These are phyloP conservation scores for Sporothrix dimorphospora DNA, from an alignment of 2,329 filamentous ascomycete genomes.

Conservation along the genomic window DNA sequence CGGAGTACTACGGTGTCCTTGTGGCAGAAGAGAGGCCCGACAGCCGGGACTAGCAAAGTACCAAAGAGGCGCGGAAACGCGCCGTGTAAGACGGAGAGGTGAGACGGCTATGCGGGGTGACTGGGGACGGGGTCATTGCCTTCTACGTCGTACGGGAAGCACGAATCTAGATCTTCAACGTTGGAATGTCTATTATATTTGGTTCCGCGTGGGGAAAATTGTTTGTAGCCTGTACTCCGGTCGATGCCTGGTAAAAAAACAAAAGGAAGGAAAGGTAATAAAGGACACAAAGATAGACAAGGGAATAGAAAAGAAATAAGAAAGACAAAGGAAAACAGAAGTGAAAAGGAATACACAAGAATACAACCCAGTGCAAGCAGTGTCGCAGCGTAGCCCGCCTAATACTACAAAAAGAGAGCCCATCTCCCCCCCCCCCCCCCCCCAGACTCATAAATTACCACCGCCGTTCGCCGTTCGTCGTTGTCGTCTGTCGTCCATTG, in stretches of 20 bases:
- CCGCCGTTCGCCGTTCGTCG: neutral
- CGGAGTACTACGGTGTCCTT: no score
- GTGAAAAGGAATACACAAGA: neutral
- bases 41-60: neutral
- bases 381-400: slow-evolving; percentile 10
- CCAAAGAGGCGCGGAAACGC: neutral
- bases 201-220: neutral
- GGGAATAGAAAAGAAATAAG: neutral
- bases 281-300: neutral
- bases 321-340: neutral
- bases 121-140: neutral
- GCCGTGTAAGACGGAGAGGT: neutral
- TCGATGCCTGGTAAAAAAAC: slow-evolving; percentile 17
- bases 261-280: slow-evolving; percentile 26
- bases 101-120: neutral
- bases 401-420: slow-evolving; percentile 30
- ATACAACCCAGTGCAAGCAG: neutral
- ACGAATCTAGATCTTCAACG: neutral
- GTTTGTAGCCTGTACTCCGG: slow-evolving; percentile 21
- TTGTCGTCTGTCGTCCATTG: no score
- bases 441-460: slow-evolving; percentile 8
- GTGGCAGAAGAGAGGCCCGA: neutral
- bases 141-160: neutral
- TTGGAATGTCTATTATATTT: slow-evolving; percentile 19
- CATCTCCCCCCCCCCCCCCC: neutral